These are phyloP conservation scores for Saturnispora galanensis DNA, from an alignment of 805 yeast genomes.

Conservation along the genomic window DNA sequence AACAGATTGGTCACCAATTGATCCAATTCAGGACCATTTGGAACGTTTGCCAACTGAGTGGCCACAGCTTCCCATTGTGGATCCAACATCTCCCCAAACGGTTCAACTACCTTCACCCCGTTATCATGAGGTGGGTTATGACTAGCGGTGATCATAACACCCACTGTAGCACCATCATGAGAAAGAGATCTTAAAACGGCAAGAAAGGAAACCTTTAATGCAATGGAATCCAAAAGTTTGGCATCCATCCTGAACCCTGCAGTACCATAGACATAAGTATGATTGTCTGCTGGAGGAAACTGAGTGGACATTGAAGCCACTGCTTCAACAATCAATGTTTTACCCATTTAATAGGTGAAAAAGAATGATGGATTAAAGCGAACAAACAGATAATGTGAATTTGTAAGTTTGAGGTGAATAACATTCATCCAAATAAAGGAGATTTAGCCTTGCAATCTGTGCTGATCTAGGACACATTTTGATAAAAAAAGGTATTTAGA, in stretches of 20 bases:
- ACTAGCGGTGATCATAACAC: slow-evolving; percentile 96
- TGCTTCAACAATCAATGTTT: not conserved
- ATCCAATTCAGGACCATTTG: slow-evolving; percentile 32
- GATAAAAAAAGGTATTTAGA: too few species aligned
- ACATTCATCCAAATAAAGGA: too few species aligned
- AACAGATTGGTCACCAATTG: slow-evolving; percentile 3
- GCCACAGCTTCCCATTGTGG: slow-evolving; percentile 79
- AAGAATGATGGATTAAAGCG: too few species aligned
- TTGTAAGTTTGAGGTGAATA: too few species aligned
- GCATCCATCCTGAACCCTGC: slow-evolving; percentile 91
- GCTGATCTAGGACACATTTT: too few species aligned
- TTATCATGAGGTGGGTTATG: slow-evolving; percentile 90
- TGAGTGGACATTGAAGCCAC: slow-evolving; percentile 4
- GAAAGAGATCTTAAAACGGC: slow-evolving; percentile 77
- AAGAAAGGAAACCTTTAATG: slow-evolving; percentile 71
- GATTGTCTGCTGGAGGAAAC: slow-evolving; percentile 38
- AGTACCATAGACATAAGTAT: slow-evolving; percentile 70
- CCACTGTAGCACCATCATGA: slow-evolving; percentile 54
- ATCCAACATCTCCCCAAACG: slow-evolving; percentile 82
- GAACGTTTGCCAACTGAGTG: slow-evolving; percentile 66
- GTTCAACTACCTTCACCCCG: slow-evolving; percentile 91
- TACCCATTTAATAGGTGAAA: not conserved
- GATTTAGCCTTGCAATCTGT: too few species aligned
- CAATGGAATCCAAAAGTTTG: slow-evolving; percentile 60
- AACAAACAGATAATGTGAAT: too few species aligned